Evolutionary conservation across 768 basidiomycete genomes (phyloP).

Genomic region (Mycena rebaudengoi): DNA sequence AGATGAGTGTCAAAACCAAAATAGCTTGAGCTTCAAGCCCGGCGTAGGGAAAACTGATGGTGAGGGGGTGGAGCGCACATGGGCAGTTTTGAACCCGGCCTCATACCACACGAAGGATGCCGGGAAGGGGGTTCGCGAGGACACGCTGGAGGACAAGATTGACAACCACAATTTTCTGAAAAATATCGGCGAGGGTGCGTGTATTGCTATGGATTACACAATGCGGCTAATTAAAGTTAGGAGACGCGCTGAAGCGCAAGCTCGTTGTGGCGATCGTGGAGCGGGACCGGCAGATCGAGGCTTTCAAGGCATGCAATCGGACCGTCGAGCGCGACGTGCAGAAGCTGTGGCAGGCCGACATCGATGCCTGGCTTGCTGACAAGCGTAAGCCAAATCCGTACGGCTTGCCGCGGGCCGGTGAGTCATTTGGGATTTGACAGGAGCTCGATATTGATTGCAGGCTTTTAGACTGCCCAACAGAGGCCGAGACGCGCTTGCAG

Average conservation of each 20-base stretch:
- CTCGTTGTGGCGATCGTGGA: slow-evolving; percentile 6
- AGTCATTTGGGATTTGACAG: neutral
- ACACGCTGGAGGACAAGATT: slow-evolving; percentile 34
- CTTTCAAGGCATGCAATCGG: neutral
- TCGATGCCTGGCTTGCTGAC: neutral
- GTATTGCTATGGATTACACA: neutral
- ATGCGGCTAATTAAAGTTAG: neutral
- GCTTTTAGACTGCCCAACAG: neutral
- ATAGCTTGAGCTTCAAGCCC: slow-evolving; percentile 15
- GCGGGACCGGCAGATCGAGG: neutral
- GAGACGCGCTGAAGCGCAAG: neutral
- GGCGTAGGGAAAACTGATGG: slow-evolving; percentile 19
- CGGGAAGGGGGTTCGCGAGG: slow-evolving; percentile 30
- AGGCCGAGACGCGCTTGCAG: slow-evolving; percentile 4
- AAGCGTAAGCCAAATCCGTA: slow-evolving; percentile 1
- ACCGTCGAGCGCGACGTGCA: neutral
- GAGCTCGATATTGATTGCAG: neutral
- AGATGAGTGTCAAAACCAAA: slow-evolving; percentile 5
- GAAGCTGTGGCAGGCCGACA: neutral
- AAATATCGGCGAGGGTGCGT: neutral
- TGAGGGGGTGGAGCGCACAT: slow-evolving; percentile 31
- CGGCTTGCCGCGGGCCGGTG: neutral
- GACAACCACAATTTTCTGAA: slow-evolving; percentile 31
- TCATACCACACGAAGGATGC: slow-evolving; percentile 40
- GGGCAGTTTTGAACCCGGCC: slow-evolving; percentile 34